These are phyloP conservation scores for Pythium aristosporum DNA, from an alignment of 352 stramenopile species.

Conservation along the genomic window DNA sequence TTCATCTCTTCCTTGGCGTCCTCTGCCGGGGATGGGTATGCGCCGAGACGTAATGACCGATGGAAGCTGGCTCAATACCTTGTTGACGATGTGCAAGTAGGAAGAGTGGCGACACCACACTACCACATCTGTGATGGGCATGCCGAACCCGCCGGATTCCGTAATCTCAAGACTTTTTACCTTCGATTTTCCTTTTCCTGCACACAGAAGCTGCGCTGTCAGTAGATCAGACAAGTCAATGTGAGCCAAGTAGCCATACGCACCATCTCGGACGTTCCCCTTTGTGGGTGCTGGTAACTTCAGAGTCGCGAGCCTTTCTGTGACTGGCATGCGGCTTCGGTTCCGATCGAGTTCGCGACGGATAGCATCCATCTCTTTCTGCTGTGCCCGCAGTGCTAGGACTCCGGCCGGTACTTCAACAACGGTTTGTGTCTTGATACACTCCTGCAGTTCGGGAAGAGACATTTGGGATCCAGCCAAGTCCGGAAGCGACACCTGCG, in stretches of 20 bases:
- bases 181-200: neutral
- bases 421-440: too few species aligned
- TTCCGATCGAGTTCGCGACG: neutral
- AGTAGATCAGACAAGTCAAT: neutral
- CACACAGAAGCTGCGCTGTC: neutral
- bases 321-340: neutral
- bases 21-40: neutral
- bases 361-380: neutral
- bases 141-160: neutral
- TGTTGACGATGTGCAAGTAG: constrained; percentile 1
- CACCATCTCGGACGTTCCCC: neutral
- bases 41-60: neutral
- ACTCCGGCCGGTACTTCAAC: too few species aligned
- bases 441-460: neutral
- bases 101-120: neutral
- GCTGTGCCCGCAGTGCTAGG: neutral
- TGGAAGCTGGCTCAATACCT: neutral
- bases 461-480: neutral
- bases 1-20: neutral
- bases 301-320: neutral
- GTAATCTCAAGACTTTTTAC: neutral
- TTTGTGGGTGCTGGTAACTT: neutral
- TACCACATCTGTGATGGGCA: neutral
- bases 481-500: neutral
- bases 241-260: too few species aligned